Evolutionary conservation across 331 rosid genomes (phyloP), one percentile per base, ranked within the genome.

Genomic region (Rhamnella rubrinervis): DNA sequence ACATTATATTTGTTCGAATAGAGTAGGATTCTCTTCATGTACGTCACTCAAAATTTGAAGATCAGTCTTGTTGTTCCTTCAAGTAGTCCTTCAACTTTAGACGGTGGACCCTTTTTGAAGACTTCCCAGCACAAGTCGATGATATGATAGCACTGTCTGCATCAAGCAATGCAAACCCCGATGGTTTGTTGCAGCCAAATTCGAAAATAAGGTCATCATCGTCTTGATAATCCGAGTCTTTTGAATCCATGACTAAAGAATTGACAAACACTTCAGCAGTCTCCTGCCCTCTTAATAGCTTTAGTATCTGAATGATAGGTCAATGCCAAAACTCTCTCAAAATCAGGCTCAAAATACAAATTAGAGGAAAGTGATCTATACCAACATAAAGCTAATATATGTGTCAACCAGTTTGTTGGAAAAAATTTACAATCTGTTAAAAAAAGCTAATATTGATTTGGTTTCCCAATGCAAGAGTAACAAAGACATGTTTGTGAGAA

Each of bases 281-380:
- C 21, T 35, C 47, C 56, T 44, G 50, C 40, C 68, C 78, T 31
- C 15, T 62, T 37, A 78, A 51, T 63, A 78, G 52, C 13, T 78
- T 21, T 38, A 72, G 78, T 35, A 77, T 47, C 31, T 77, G 82
- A 15, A 14, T 7, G 5, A 44, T 44, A 44, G 49, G 49, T 1
- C 49, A 44, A 44, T 10, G 49, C 49, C 10, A 44, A 44, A 44
- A 44, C 11, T 44, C 49, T 11, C 14, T 44, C 14, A 44, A 44
- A 44, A 44, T 44, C 16, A 12, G 49, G 49, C 49, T 44, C 49
- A 44, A 44, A 44, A 8, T 44, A 16, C 49, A 44, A 44, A 44
- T 44, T 44, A 44, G 49, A 44, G 49, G 49, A 44, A 12, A 44
- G 14, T 44, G 49, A 44, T 44, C 13, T 44, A 12, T 0, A 44